These are phyloP conservation scores for Lenzites betulinus DNA, from an alignment of 768 basidiomycete genomes.

Conservation along the genomic window DNA sequence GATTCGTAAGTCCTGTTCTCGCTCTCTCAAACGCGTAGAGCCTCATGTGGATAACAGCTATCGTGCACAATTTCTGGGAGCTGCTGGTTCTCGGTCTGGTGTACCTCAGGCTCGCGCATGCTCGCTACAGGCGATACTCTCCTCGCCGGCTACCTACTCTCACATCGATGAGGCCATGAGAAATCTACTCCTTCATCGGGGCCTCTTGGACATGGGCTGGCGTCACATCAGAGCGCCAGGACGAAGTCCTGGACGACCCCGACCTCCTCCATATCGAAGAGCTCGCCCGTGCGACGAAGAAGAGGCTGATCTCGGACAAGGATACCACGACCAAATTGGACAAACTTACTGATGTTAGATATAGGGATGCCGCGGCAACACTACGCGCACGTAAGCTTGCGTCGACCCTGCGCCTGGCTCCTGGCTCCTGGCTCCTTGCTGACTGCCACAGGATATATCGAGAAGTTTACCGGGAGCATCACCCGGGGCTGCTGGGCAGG, in stretches of 20 bases:
- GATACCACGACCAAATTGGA: neutral
- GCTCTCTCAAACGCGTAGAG: no score
- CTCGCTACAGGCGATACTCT: neutral
- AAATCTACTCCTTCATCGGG: neutral
- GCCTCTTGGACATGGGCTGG: neutral
- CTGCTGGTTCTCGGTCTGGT: neutral
- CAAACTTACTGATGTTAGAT: neutral
- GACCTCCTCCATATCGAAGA: neutral
- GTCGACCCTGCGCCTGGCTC: no score
- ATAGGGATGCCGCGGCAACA: no score
- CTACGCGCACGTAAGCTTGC: neutral
- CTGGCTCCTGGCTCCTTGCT: neutral
- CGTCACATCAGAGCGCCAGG: neutral
- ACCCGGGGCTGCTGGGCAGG: neutral
- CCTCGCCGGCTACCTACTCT: neutral
- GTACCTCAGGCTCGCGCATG: neutral
- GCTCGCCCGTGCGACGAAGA: neutral
- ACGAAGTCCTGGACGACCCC: neutral
- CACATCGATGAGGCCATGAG: neutral
- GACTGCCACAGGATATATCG: neutral
- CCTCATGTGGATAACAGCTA: no score
- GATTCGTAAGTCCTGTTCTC: no score
- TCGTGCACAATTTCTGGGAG: no score
- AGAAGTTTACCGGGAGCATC: no score
- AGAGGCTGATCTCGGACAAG: neutral